Evolutionary conservation across 2,329 filamentous ascomycete species (phyloP).

Genomic region (Zymoseptoria tritici): DNA sequence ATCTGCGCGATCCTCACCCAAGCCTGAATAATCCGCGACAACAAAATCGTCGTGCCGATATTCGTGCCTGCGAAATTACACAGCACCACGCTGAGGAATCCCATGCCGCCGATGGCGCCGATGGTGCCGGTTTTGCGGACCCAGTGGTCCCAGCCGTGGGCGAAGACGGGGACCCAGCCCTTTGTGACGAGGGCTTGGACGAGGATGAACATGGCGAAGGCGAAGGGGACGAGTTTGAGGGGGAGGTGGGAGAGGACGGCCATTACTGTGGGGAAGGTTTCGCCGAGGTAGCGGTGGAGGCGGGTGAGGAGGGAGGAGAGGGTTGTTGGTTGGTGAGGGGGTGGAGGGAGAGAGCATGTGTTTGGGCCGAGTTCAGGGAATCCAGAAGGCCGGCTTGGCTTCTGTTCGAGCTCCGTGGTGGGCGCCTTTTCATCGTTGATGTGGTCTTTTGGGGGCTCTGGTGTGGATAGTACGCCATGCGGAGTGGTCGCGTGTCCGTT

Average conservation of each 20-base stretch:
- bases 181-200: slow-evolving; percentile 66
- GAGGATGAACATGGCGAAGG: slow-evolving; percentile 66
- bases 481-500: neutral
- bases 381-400: neutral
- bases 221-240: slow-evolving; percentile 61
- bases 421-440: neutral
- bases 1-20: slow-evolving; percentile 55
- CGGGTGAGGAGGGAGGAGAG: slow-evolving; percentile 45
- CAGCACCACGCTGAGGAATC: slow-evolving; percentile 60
- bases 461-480: neutral
- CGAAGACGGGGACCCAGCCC: slow-evolving; percentile 67
- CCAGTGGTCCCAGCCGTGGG: slow-evolving; percentile 67
- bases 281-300: slow-evolving; percentile 52
- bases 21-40: slow-evolving; percentile 61
- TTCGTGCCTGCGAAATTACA: slow-evolving; percentile 73
- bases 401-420: neutral
- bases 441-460: neutral
- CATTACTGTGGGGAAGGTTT: slow-evolving; percentile 63
- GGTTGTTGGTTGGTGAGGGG: slow-evolving; percentile 32
- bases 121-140: slow-evolving; percentile 61
- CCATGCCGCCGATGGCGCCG: slow-evolving; percentile 65
- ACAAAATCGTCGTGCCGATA: slow-evolving; percentile 66
- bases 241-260: slow-evolving; percentile 60
- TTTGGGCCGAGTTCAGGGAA: neutral
- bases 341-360: neutral